Evolutionary conservation across 164 flowering plant genomes (phyloP).

Genomic region (Litsea cubeba): DNA sequence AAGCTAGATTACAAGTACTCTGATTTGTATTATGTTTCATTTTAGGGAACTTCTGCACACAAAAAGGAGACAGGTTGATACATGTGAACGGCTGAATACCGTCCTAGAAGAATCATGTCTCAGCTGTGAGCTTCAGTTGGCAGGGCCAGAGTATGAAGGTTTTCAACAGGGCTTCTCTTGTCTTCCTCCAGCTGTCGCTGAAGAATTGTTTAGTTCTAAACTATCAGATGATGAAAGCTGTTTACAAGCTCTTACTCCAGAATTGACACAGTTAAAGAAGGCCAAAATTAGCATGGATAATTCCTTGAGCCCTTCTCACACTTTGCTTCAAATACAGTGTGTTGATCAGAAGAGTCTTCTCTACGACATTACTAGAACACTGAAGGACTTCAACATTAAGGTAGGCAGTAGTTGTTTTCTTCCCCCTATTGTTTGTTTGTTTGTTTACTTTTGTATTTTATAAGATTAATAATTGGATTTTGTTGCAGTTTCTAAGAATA

Average conservation of each 20-base stretch:
- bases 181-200: slow-evolving; percentile 50
- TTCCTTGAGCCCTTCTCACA: too few species aligned
- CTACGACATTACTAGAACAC: slow-evolving; percentile 68
- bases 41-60: slow-evolving; percentile 75
- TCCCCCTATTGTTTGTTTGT: too few species aligned
- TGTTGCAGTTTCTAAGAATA: neutral
- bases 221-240: slow-evolving; percentile 36
- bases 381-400: slow-evolving; percentile 70
- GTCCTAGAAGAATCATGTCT: slow-evolving; percentile 65
- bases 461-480: neutral
- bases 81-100: slow-evolving; percentile 39
- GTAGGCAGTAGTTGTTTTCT: slow-evolving; percentile 19
- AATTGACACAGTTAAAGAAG: slow-evolving; percentile 43
- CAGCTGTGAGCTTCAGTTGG: slow-evolving; percentile 62
- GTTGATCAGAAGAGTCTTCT: slow-evolving; percentile 78
- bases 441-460: neutral
- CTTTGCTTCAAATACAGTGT: slow-evolving; percentile 50
- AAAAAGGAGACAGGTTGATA: slow-evolving; percentile 54
- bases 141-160: slow-evolving; percentile 51
- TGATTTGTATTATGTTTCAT: neutral
- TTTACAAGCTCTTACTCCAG: slow-evolving; percentile 53
- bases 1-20: too few species aligned
- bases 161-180: slow-evolving; percentile 36
- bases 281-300: slow-evolving; percentile 20
- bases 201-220: slow-evolving; percentile 52